phyloP scores from a whole-genome alignment of 2,329 filamentous ascomycete genomes.

The Aspergillus melleus region DNA sequence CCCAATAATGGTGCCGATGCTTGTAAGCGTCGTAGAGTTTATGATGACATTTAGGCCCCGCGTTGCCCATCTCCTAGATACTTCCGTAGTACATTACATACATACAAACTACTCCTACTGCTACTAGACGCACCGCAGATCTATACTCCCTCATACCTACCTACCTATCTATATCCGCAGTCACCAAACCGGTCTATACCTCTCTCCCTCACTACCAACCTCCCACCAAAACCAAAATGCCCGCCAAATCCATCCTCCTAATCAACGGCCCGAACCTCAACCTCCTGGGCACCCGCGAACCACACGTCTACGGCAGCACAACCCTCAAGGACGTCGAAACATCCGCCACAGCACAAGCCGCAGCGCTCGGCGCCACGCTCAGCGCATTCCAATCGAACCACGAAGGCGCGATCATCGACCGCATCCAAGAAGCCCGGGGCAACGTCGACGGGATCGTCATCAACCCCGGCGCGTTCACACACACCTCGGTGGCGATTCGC shows the following conservation, averaged over 20 bases:
- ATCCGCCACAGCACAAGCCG: conserved; percentile 52
- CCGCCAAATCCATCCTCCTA: conserved; percentile 58
- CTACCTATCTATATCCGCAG: no score
- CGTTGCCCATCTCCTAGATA: no score
- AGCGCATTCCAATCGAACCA: conserved; percentile 73
- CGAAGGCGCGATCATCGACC: conserved; percentile 72
- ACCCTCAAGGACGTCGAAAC: conserved; percentile 64
- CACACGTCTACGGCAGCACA: conserved; percentile 69
- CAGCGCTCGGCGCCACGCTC: conserved; percentile 51
- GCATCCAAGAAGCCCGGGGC: conserved; percentile 66
- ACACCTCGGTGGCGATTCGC: conserved; percentile 74
- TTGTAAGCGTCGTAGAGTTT: background rate
- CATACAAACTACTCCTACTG: no score
- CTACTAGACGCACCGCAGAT: no score
- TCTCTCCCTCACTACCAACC: no score
- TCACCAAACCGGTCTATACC: no score
- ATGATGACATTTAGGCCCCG: background rate
- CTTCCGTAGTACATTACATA: no score
- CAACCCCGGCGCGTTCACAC: conserved; percentile 73
- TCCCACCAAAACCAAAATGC: conserved; percentile 21
- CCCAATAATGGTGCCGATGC: background rate
- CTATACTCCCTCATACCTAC: background rate
- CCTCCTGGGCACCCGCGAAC: conserved; percentile 73
- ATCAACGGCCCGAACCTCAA: conserved; percentile 85
- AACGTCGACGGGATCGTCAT: conserved; percentile 65